Evolutionary conservation across 1,284 basidiomycete genomes (phyloP).

Genomic region (Lentinula novae-zelandiae): DNA sequence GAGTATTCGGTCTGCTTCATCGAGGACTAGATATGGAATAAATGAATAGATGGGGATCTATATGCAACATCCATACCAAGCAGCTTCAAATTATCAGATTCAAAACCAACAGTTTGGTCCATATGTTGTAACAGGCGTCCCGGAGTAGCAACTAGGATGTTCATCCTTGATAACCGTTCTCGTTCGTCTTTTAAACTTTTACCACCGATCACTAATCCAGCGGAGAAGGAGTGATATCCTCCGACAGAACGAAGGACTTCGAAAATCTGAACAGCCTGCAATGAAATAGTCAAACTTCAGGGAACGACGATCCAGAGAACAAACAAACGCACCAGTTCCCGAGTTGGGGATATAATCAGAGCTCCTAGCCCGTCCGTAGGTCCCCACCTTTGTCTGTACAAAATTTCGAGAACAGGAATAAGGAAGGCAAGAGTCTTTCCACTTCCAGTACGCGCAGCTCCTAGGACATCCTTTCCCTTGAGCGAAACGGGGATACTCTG

Average conservation of each 20-base stretch:
- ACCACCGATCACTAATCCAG: slow-evolving; percentile 94
- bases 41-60: not conserved
- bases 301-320: not conserved
- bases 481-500: slow-evolving; percentile 90
- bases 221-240: slow-evolving; percentile 88
- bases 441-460: slow-evolving; percentile 92
- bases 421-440: slow-evolving; percentile 98
- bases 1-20: slow-evolving; percentile 95
- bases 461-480: slow-evolving; percentile 94
- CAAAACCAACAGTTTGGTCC: slow-evolving; percentile 97
- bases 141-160: slow-evolving; percentile 96
- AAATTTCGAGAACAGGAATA: slow-evolving; percentile 88
- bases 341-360: slow-evolving; percentile 91
- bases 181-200: slow-evolving; percentile 95
- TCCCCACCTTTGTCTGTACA: slow-evolving; percentile 93
- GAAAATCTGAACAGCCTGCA: slow-evolving; percentile 93
- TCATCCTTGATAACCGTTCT: slow-evolving; percentile 89
- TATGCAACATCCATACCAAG: slow-evolving; percentile 57
- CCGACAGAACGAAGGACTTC: slow-evolving; percentile 93
- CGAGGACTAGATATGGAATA: slow-evolving; percentile 61
- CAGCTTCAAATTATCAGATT: slow-evolving; percentile 85
- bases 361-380: slow-evolving; percentile 94
- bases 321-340: slow-evolving; percentile 73
- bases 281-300: slow-evolving; percentile 7
- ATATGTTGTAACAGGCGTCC: slow-evolving; percentile 95